These are phyloP conservation scores for Maudiozyma pseudohumilis DNA, from an alignment of 805 yeast genomes.

Conservation along the genomic window DNA sequence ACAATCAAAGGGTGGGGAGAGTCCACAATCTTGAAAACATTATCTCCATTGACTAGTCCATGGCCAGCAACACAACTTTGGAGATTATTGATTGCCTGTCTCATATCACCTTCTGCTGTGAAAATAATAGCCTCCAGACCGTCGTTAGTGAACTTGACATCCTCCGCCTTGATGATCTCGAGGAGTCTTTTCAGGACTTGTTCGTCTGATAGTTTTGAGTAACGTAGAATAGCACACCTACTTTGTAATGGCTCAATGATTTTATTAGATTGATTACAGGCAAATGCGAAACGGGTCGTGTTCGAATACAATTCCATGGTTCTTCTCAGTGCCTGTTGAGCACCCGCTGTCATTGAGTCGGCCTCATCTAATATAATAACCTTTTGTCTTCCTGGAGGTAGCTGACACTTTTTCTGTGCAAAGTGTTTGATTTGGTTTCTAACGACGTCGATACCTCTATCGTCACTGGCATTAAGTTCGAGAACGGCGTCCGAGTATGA, in stretches of 20 bases:
- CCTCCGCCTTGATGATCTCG: constrained; percentile 59
- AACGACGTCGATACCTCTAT: constrained; percentile 94
- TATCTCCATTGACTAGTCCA: constrained; percentile 80
- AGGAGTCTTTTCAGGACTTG: constrained; percentile 72
- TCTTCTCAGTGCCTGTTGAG: constrained; percentile 88
- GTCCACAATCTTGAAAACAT: constrained; percentile 91
- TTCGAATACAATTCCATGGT: constrained; percentile 95
- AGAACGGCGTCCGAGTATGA: constrained; percentile 71
- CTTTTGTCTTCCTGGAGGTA: constrained; percentile 87
- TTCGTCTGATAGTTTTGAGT: constrained; percentile 68
- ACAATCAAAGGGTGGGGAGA: constrained; percentile 90
- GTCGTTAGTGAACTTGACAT: constrained; percentile 72
- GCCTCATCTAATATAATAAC: constrained; percentile 92
- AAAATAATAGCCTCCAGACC: constrained; percentile 89
- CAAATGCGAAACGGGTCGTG: constrained; percentile 96
- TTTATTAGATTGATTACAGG: constrained; percentile 89
- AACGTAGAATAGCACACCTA: constrained; percentile 89
- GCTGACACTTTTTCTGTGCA: constrained; percentile 84
- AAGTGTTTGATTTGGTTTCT: constrained; percentile 88
- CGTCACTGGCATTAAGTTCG: constrained; percentile 93
- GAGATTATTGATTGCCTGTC: constrained; percentile 90
- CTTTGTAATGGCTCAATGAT: constrained; percentile 95
- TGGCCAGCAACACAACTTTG: constrained; percentile 94
- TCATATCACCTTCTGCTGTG: constrained; percentile 97
- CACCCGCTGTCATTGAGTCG: constrained; percentile 94